Base-by-base conservation (phyloP, 2,329 filamentous ascomycete genomes). In the Colletotrichum lindemuthianum region DNA sequence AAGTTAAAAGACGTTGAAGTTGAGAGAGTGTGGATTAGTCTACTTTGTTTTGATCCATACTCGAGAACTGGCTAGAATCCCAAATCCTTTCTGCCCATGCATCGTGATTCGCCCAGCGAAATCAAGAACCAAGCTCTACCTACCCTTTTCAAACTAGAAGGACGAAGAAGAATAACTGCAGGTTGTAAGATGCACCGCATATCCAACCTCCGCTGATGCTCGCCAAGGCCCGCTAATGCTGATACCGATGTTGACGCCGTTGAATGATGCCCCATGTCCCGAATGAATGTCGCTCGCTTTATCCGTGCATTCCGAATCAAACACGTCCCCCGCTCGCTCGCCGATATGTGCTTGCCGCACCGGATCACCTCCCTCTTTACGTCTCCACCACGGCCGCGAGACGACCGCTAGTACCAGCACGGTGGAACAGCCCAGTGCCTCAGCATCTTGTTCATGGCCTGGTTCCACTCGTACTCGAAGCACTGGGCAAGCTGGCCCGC, bases 401-500 rank as follows among this genome's bases (percentile, higher is more conserved):
- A 36, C 41, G 13, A n/a, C 4, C 39, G 15, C 53, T 44, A 68
- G 43, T 61, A 68, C 78, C 83, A 84, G 6, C 83, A 85, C 4
- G 90, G 90, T 6, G 87, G 78, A 1, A 77, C 76, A 9, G 85
- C 78, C 91, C 90, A 93, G 72, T 92, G 89, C 59, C 86, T 78
- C 65, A 93, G 77, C 87, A 93, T 88, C 59, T 85, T 86, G 40
- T 83, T 78, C 33, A 92, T 77, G 1, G 89, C 90, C 68, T 79
- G 79, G 36, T 80, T 86, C 90, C 90, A 93, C 74, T 92, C 90
- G 32, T 80, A 80, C 68, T 86, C 82, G 72, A 92, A 91, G 58
- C 86, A 89, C 40, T 78, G 80, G 1, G 87, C 81, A 37, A 93
- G 82, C 73, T 88, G 83, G 5, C 82, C 77, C 1, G 87, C 80